Conservation (phyloP, 2,329 filamentous ascomycete genomes). For the Nakataea oryzae region DNA sequence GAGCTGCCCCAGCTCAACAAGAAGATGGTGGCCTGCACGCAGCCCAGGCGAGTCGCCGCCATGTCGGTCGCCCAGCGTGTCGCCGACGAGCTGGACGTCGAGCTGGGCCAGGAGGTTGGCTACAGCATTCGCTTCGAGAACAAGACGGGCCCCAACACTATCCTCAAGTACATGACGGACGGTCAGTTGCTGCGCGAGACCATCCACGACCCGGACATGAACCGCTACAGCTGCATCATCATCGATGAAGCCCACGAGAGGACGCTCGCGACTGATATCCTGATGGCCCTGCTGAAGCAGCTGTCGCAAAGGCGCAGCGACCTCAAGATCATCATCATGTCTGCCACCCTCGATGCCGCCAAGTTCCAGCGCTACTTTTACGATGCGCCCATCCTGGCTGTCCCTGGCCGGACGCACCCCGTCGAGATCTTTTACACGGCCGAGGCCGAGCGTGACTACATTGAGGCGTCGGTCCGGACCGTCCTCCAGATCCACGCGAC, state of each 20-base stretch:
- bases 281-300: constrained; percentile 94
- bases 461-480: constrained; percentile 88
- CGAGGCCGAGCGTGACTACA: constrained; percentile 91
- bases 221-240: constrained; percentile 93
- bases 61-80: constrained; percentile 99
- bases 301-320: constrained; percentile 73
- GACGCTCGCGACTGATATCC: constrained; percentile 90
- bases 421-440: constrained; percentile 99
- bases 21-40: constrained; percentile 94
- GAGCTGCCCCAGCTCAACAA: constrained; percentile 77
- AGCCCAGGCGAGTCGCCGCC: constrained; percentile 92
- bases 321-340: constrained; percentile 98
- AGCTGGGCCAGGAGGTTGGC: constrained; percentile 86
- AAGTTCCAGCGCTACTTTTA: constrained; percentile 98
- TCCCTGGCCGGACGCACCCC: constrained; percentile 88
- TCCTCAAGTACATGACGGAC: constrained; percentile 99
- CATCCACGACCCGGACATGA: constrained; percentile 89
- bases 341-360: constrained; percentile 89
- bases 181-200: constrained; percentile 96
- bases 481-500: constrained; percentile 94
- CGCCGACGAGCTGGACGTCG: constrained; percentile 90
- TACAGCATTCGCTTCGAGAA: constrained; percentile 99
- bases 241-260: constrained; percentile 97
- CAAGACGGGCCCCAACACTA: constrained; percentile 75
- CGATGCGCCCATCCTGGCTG: constrained; percentile 83